These are phyloP conservation scores for Lathyrus aphaca DNA, from an alignment of 306 rosid genomes.

Conservation along the genomic window DNA sequence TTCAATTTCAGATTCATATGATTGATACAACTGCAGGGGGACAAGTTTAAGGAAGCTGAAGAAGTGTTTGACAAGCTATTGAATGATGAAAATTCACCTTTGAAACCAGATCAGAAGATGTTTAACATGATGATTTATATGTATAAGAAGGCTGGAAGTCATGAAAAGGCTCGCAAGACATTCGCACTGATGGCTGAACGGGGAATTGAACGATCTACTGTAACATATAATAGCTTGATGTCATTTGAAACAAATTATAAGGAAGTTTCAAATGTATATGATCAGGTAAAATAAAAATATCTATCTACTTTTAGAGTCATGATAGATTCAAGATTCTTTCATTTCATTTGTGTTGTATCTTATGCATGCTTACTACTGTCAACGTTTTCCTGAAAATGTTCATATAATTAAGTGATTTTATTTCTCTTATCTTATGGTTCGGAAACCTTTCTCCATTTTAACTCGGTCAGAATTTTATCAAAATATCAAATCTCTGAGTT, in stretches of 20 bases:
- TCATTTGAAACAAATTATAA: slow-evolving; percentile 87
- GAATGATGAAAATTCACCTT: slow-evolving; percentile 61
- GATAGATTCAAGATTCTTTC: slow-evolving; percentile 18
- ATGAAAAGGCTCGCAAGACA: slow-evolving; percentile 82
- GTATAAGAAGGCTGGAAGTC: slow-evolving; percentile 85
- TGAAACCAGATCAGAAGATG: slow-evolving; percentile 93
- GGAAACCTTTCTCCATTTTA: neutral
- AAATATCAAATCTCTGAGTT: slow-evolving; percentile 17
- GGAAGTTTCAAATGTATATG: slow-evolving; percentile 87
- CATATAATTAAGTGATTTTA: slow-evolving; percentile 16
- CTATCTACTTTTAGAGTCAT: slow-evolving; percentile 15
- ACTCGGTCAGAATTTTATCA: slow-evolving; percentile 11
- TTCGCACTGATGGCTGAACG: slow-evolving; percentile 77
- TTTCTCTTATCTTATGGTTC: slow-evolving; percentile 32
- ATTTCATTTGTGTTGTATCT: slow-evolving; percentile 1
- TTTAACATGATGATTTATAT: slow-evolving; percentile 95
- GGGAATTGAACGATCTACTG: slow-evolving; percentile 73
- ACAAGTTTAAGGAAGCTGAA: slow-evolving; percentile 85
- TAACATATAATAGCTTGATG: slow-evolving; percentile 92
- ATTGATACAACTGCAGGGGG: slow-evolving; percentile 57
- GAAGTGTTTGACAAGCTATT: slow-evolving; percentile 72
- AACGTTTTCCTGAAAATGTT: slow-evolving; percentile 11
- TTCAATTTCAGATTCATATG: slow-evolving; percentile 36
- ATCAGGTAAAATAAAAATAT: slow-evolving; percentile 65
- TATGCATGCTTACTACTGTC: neutral